Percentiles rank a stretch among this genome's conserved stretches.
Evolutionary conservation across 2,329 filamentous ascomycete species (phyloP).

Genomic region (Nemania sp.): DNA sequence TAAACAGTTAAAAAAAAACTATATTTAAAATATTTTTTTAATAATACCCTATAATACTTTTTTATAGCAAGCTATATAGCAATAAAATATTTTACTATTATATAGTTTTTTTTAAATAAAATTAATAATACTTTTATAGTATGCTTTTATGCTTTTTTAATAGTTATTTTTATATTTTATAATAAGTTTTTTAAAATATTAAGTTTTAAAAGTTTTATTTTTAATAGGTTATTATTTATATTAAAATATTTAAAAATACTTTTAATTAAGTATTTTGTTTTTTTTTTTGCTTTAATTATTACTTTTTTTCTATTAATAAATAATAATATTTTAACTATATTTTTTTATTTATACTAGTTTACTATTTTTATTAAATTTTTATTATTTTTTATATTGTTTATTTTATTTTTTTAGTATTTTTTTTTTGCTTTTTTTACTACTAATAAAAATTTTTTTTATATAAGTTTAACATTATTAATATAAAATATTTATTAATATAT

Average conservation of each 20-base stretch:
- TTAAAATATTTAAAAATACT: conserved; percentile 21
- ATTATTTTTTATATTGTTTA: conserved; percentile 21
- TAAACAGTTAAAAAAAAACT: no score
- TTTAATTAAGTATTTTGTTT: conserved; percentile 23
- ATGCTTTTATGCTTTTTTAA: no score
- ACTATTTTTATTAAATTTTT: conserved; percentile 18
- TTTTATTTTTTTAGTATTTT: conserved; percentile 12
- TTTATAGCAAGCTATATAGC: conserved; percentile 3
- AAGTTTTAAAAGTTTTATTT: not conserved
- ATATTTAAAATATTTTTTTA: conserved; percentile 21
- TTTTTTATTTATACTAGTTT: conserved; percentile 23
- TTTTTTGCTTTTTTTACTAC: conserved; percentile 13
- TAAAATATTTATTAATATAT: not conserved
- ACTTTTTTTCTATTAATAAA: conserved; percentile 24
- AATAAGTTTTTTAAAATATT: not conserved
- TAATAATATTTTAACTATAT: conserved; percentile 7
- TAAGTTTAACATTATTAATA: not conserved
- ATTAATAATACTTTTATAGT: conserved; percentile 15
- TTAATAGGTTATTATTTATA: conserved; percentile 21
- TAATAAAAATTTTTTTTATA: conserved; percentile 10
- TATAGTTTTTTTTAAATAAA: conserved; percentile 10
- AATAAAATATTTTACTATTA: conserved; percentile 17
- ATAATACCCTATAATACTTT: conserved; percentile 8
- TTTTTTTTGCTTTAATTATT: conserved; percentile 14
- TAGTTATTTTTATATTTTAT: conserved; percentile 11